Evolutionary conservation across 345 rosid species (phyloP).

Genomic region (Bruguiera gymnorhiza): DNA sequence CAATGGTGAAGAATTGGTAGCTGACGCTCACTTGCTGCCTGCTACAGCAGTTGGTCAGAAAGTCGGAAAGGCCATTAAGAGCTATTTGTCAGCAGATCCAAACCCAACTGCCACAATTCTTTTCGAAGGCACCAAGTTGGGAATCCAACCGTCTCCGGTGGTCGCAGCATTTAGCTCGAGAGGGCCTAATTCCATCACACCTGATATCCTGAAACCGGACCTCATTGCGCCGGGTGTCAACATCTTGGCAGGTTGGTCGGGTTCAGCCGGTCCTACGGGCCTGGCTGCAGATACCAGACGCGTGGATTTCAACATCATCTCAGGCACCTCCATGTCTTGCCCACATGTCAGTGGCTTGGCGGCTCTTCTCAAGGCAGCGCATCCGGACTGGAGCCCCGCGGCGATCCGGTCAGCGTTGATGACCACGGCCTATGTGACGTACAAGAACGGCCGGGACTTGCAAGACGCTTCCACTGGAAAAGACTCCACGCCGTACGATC

Average conservation of each 20-base stretch:
- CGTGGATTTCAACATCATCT: conserved; percentile 28
- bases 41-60: conserved; percentile 30
- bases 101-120: conserved; percentile 27
- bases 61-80: conserved; percentile 19
- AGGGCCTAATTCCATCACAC: conserved; percentile 29
- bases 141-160: conserved; percentile 30
- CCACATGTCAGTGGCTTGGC: conserved; percentile 32
- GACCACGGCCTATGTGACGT: conserved; percentile 33
- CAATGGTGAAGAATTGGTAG: conserved; percentile 31
- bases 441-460: conserved; percentile 15
- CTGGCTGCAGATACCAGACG: conserved; percentile 20
- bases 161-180: conserved; percentile 37
- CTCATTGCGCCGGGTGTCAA: conserved; percentile 34
- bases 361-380: conserved; percentile 22
- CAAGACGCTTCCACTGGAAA: conserved; percentile 24
- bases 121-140: conserved; percentile 30
- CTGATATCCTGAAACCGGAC: conserved; percentile 26
- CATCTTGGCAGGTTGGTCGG: conserved; percentile 33
- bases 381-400: conserved; percentile 32
- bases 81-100: conserved; percentile 16
- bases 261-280: conserved; percentile 27
- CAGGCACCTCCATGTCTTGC: conserved; percentile 37
- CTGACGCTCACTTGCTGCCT: conserved; percentile 29
- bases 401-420: conserved; percentile 27
- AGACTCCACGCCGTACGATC: conserved; percentile 30